A percentile compares a stretch with the other conserved stretches of the same genome.
Evolutionary conservation across 768 basidiomycete genomes (phyloP).

Genomic region (Udeniomyces megalosporus): DNA sequence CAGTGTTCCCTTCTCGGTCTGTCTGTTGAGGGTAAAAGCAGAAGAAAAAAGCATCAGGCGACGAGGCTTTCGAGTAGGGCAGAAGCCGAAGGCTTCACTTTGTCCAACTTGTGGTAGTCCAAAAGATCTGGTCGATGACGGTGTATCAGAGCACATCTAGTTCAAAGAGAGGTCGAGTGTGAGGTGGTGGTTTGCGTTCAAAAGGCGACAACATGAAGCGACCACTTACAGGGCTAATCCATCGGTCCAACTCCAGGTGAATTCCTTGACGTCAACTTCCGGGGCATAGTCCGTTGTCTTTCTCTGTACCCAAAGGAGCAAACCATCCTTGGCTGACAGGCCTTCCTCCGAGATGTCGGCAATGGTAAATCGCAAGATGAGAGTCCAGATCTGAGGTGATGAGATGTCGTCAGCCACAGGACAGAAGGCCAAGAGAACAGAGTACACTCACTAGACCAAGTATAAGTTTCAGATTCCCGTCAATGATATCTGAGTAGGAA

Average conservation of each 20-base stretch:
- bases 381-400: conserved; percentile 70
- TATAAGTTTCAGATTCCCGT: conserved; percentile 94
- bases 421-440: not conserved
- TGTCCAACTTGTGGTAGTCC: conserved; percentile 72
- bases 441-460: conserved; percentile 43
- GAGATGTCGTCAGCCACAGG: not conserved
- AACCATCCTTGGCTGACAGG: conserved; percentile 92
- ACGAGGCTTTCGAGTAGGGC: not conserved
- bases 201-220: too few species aligned
- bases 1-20: conserved; percentile 67
- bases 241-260: conserved; percentile 81
- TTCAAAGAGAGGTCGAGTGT: too few species aligned
- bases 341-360: conserved; percentile 98
- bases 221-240: conserved; percentile 75
- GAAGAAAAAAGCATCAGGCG: not conserved
- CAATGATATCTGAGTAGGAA: conserved; percentile 66
- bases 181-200: too few species aligned
- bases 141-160: conserved; percentile 90
- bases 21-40: conserved; percentile 32
- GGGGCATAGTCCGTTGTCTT: conserved; percentile 71
- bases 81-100: conserved; percentile 35
- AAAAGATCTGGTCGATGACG: conserved; percentile 90
- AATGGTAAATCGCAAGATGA: conserved; percentile 92
- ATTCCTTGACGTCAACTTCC: conserved; percentile 86
- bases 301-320: conserved; percentile 94